Evolutionary conservation across 768 basidiomycete species (phyloP).

Genomic region (Trametes cubensis): DNA sequence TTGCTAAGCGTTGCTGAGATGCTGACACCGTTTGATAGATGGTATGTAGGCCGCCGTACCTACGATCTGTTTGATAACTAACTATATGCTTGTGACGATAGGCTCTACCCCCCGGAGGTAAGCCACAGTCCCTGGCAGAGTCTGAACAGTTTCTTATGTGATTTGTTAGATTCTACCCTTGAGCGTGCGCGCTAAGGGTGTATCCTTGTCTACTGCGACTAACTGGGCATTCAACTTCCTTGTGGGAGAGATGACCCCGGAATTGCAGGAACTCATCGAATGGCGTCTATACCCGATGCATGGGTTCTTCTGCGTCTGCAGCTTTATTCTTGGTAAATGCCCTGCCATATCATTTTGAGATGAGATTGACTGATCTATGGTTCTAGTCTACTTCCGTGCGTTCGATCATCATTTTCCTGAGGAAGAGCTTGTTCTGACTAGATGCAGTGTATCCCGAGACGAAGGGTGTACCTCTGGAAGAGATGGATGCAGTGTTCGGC

Average conservation of each 20-base stretch:
- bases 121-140: slow-evolving; percentile 15
- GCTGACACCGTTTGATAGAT: slow-evolving; percentile 2
- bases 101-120: slow-evolving; percentile 81
- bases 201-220: slow-evolving; percentile 90
- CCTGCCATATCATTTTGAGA: background rate
- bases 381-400: slow-evolving; percentile 75
- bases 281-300: slow-evolving; percentile 98
- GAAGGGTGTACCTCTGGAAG: slow-evolving; percentile 84
- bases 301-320: slow-evolving; percentile 86
- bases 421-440: too few species aligned
- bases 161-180: slow-evolving; percentile 79
- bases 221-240: slow-evolving; percentile 86
- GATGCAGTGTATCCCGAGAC: slow-evolving; percentile 80
- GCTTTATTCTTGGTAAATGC: slow-evolving; percentile 72
- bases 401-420: slow-evolving; percentile 13
- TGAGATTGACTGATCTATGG: slow-evolving; percentile 11
- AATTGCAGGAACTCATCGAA: slow-evolving; percentile 81
- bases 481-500: slow-evolving; percentile 89
- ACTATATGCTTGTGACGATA: background rate
- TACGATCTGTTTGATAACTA: background rate
- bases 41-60: background rate
- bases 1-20: background rate
- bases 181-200: slow-evolving; percentile 90
- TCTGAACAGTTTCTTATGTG: slow-evolving; percentile 7
- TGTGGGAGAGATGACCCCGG: slow-evolving; percentile 86